phyloP scores from a whole-genome alignment of 768 basidiomycete species.

The Pleurotus ostreatus region DNA sequence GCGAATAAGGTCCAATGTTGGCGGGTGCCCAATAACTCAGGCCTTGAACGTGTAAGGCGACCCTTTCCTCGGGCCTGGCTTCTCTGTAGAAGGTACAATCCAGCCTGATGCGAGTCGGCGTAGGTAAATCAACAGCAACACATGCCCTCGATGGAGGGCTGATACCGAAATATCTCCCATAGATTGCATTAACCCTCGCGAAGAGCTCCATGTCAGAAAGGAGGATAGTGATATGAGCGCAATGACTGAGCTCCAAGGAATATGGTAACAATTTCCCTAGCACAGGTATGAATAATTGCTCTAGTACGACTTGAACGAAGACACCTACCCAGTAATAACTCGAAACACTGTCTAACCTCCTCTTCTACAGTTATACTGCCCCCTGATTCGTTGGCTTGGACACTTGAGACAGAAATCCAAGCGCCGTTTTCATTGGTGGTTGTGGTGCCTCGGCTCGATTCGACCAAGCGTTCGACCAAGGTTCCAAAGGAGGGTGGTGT shows the following conservation, averaged over 20 bases:
- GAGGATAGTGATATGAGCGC: conserved; percentile 77
- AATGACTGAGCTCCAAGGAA: conserved; percentile 49
- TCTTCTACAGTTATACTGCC: conserved; percentile 51
- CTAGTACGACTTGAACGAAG: not conserved
- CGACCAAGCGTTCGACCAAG: not conserved
- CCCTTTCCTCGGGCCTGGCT: conserved; percentile 38
- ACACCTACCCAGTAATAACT: conserved; percentile 49
- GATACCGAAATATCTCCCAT: conserved; percentile 78
- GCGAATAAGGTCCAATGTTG: conserved; percentile 98
- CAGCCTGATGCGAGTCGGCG: conserved; percentile 52
- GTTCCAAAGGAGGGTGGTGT: too few species aligned
- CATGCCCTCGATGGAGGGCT: conserved; percentile 96
- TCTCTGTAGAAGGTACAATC: conserved; percentile 79
- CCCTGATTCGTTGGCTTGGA: conserved; percentile 29
- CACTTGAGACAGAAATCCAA: conserved; percentile 72
- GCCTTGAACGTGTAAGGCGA: conserved; percentile 89
- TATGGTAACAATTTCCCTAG: conserved; percentile 51
- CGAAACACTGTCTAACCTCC: conserved; percentile 71
- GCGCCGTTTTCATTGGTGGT: conserved; percentile 30
- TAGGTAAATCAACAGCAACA: conserved; percentile 72
- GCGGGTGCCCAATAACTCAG: conserved; percentile 99
- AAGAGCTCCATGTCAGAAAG: conserved; percentile 84
- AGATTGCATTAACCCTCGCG: conserved; percentile 69
- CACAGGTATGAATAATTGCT: not conserved
- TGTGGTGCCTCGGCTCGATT: not conserved